Evolutionary conservation across 495 filamentous ascomycete genomes (phyloP).

Genomic region (Hypoxylon intermedium): DNA sequence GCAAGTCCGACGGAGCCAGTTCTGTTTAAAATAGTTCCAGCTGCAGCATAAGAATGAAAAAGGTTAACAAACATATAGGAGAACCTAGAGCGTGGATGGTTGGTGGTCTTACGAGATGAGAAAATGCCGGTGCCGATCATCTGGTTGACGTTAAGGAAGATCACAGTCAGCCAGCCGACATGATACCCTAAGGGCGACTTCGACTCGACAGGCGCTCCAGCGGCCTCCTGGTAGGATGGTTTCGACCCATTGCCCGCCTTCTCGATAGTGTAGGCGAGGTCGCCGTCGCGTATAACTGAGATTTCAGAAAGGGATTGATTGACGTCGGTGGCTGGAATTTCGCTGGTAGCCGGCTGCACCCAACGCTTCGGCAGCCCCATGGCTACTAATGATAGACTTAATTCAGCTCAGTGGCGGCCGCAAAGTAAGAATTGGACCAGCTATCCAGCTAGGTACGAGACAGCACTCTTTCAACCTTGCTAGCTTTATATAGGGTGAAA

Average conservation of each 20-base stretch:
- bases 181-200: slow-evolving; percentile 66
- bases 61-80: no score
- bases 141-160: slow-evolving; percentile 68
- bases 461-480: no score
- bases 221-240: slow-evolving; percentile 67
- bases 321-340: slow-evolving; percentile 12
- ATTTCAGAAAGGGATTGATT: slow-evolving; percentile 22
- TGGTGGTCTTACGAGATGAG: slow-evolving; percentile 65
- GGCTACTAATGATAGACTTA: not conserved
- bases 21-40: slow-evolving; percentile 60
- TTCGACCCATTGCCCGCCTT: slow-evolving; percentile 63
- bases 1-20: slow-evolving; percentile 66
- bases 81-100: no score
- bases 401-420: no score
- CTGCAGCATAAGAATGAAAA: slow-evolving; percentile 39
- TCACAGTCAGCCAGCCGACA: slow-evolving; percentile 61
- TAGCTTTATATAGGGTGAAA: no score
- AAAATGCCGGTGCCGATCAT: slow-evolving; percentile 74
- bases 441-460: no score
- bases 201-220: slow-evolving; percentile 67
- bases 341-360: slow-evolving; percentile 7
- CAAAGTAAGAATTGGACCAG: no score
- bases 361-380: slow-evolving; percentile 32
- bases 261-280: slow-evolving; percentile 58
- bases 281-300: slow-evolving; percentile 48